phyloP scores from a whole-genome alignment of 768 basidiomycete genomes.

The Pleurotus tuber-regium region DNA sequence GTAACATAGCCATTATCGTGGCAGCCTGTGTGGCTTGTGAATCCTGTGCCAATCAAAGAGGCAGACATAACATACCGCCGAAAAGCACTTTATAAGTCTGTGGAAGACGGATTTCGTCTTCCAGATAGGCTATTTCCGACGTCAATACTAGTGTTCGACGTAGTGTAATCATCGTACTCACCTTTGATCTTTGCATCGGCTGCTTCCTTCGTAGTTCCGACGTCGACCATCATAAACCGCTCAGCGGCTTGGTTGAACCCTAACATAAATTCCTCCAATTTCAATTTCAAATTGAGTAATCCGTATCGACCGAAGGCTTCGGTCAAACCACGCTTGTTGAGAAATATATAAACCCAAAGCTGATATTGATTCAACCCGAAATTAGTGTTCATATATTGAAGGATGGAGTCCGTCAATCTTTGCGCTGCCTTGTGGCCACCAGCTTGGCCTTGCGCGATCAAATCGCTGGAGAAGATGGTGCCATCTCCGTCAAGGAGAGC shows the following conservation, averaged over 20 bases:
- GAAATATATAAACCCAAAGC: conserved; percentile 61
- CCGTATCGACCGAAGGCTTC: conserved; percentile 46
- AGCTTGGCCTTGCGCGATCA: conserved; percentile 51
- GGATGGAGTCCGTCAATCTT: conserved; percentile 39
- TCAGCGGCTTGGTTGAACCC: conserved; percentile 72
- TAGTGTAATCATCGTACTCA: conserved; percentile 24
- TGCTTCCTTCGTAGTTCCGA: conserved; percentile 69
- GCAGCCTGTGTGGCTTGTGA: conserved; percentile 41
- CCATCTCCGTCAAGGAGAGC: conserved; percentile 68
- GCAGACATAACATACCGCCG: conserved; percentile 44
- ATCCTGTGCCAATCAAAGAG: conserved; percentile 7
- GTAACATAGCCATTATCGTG: conserved; percentile 75
- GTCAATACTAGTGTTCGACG: conserved; percentile 4
- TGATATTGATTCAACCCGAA: conserved; percentile 43
- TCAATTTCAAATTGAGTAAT: conserved; percentile 31
- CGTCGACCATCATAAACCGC: conserved; percentile 68
- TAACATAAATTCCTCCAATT: conserved; percentile 61
- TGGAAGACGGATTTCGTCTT: conserved; percentile 58
- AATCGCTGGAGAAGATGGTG: conserved; percentile 52
- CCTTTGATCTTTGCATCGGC: conserved; percentile 78
- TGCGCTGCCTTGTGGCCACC: conserved; percentile 60
- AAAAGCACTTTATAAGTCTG: conserved; percentile 68
- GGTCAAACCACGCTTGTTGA: conserved; percentile 58
- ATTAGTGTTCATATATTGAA: conserved; percentile 30
- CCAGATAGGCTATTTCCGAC: conserved; percentile 44